A percentile compares a stretch with the other conserved stretches of the same genome.
Conservation (phyloP, 2,329 filamentous ascomycete species). For the Ophiostoma triangulosporum region DNA sequence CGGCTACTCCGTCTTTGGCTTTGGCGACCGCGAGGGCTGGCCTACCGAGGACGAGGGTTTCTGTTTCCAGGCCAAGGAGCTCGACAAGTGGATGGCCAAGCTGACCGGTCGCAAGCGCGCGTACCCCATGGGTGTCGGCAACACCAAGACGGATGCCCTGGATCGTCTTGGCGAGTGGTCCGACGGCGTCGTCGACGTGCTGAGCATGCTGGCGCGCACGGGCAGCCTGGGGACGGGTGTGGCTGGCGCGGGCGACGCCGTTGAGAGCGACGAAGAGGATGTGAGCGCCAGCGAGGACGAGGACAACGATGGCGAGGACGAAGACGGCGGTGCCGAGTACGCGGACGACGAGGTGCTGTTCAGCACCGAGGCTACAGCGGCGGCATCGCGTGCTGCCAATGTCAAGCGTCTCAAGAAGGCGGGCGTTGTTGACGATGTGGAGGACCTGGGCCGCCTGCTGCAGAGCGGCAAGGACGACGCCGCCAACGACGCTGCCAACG, state of each 20-base stretch:
- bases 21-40: conserved; percentile 87
- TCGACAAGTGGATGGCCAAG: conserved; percentile 97
- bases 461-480: conserved; percentile 29
- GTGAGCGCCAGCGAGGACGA: conserved; percentile 59
- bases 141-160: conserved; percentile 58
- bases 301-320: conserved; percentile 42
- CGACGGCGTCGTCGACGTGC: conserved; percentile 55
- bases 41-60: conserved; percentile 81
- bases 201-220: conserved; percentile 49
- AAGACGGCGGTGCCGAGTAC: conserved; percentile 14
- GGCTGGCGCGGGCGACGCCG: conserved; percentile 65
- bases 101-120: conserved; percentile 75
- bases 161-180: conserved; percentile 64
- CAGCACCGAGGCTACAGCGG: conserved; percentile 31
- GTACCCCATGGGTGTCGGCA: conserved; percentile 78
- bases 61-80: conserved; percentile 79
- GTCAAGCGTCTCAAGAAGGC: conserved; percentile 29
- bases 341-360: conserved; percentile 39
- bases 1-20: conserved; percentile 87
- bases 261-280: conserved; percentile 68
- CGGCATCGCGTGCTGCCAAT: conserved; percentile 20
- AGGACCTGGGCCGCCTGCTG: conserved; percentile 63
- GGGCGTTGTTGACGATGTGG: conserved; percentile 57
- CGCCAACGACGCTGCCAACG: conserved; percentile 13
- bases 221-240: conserved; percentile 51